Evolutionary conservation across 176 grass and related monocot genomes (phyloP), one percentile per base, ranked within the genome.

Genomic region (Oryza rufipogon): DNA sequence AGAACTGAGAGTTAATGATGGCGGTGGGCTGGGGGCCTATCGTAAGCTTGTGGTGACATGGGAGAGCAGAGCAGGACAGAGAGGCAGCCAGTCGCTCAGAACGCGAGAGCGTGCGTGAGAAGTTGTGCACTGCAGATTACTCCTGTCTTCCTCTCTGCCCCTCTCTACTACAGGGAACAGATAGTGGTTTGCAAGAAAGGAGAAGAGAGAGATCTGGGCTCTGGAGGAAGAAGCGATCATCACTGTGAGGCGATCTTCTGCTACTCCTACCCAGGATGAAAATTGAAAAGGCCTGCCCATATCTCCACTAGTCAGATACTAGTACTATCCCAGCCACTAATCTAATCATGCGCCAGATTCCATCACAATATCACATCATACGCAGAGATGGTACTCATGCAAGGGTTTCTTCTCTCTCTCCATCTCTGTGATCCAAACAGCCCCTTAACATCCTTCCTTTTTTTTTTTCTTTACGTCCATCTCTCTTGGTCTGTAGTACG

Each of bases 71-170:
- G 70, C 76, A 56, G 61, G 17, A 66, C 28, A 79, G 4, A 6
- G 16, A n/a, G 26, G 11, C 48, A 44, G 73, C 2, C 48, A 22
- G 63, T 2, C 25, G 15, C 32, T 54, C 69, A 74, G 85, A 74
- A 65, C 70, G 64, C 63, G 71, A 87, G 84, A 80, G 91, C 87
- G 91, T 92, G 91, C 81, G 78, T 79, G 87, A 77, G 81, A 86
- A 83, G 66, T 52, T 81, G 80, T 87, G 82, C 73, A 82, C 78
- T 87, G 78, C 73, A 82, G 82, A 78, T 68, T 73, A 16, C 68
- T 86, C 68, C 38, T 58, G 51, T 71, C 48, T 19, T 48, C 80
- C 47, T 64, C 44, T 66, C 71, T 10, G 41, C 42, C 42, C 42
- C 42, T 41, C 39, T 12, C 41, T 4, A 74, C 22, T 60, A 39